Conservation (phyloP, 2,329 filamentous ascomycete species). For the Pyrenophora graminea region DNA sequence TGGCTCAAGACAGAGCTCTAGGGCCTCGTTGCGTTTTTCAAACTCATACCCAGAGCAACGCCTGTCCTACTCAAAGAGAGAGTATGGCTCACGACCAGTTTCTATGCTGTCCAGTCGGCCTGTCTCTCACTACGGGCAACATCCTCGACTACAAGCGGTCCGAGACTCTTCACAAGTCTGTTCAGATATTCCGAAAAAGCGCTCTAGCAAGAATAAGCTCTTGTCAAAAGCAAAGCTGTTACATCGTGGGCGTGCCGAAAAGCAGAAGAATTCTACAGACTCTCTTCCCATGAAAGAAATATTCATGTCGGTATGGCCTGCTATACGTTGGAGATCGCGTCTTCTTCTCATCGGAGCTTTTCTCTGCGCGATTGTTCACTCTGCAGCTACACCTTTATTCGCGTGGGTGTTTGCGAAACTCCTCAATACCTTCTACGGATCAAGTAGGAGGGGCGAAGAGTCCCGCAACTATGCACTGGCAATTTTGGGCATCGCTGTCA, state of each 20-base stretch:
- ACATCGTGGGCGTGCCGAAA: background rate
- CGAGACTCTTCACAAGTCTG: background rate
- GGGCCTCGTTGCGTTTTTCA: conserved; percentile 2
- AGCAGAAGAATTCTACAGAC: background rate
- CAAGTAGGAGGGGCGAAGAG: conserved; percentile 52
- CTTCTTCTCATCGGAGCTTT: conserved; percentile 64
- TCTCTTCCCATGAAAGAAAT: conserved; percentile 56
- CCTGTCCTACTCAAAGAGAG: conserved; percentile 2
- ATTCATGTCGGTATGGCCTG: conserved; percentile 71
- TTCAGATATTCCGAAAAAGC: background rate
- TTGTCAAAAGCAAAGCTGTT: background rate
- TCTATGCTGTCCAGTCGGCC: conserved; percentile 13
- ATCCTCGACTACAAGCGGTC: conserved; percentile 11
- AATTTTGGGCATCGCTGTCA: conserved; percentile 68
- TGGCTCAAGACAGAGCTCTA: conserved; percentile 8
- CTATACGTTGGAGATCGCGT: conserved; percentile 58
- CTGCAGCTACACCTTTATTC: conserved; percentile 72
- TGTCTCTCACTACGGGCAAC: background rate
- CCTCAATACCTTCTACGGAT: conserved; percentile 68
- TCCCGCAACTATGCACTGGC: conserved; percentile 70
- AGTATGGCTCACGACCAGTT: conserved; percentile 6
- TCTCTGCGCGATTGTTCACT: conserved; percentile 65
- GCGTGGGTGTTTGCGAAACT: conserved; percentile 76
- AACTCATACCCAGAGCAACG: conserved; percentile 6
- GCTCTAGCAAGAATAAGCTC: conserved; percentile 1